Percentiles rank a stretch among this genome's conserved stretches.
These are phyloP conservation scores for Macrotyloma uniflorum DNA, from an alignment of 306 rosid species.

Conservation along the genomic window DNA sequence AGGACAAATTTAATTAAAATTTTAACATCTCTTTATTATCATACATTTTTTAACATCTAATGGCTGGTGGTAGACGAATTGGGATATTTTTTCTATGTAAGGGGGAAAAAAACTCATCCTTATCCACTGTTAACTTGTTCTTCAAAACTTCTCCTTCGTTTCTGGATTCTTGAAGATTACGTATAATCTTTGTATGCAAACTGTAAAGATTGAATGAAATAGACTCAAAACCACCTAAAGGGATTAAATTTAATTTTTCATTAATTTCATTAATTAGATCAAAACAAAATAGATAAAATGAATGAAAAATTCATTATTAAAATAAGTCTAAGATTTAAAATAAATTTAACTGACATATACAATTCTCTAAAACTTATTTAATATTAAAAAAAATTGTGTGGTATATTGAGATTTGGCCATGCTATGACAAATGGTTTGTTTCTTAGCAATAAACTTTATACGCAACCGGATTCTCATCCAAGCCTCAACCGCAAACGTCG, in stretches of 20 bases:
- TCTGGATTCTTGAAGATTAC: background rate
- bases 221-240: too few species aligned
- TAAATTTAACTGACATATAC: background rate
- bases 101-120: background rate
- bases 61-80: background rate
- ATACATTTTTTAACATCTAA: too few species aligned
- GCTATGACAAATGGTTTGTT: constrained; percentile 12
- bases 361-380: background rate
- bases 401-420: background rate
- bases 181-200: background rate
- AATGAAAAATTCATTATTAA: too few species aligned
- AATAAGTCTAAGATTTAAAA: too few species aligned
- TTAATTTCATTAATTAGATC: too few species aligned
- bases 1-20: too few species aligned
- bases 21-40: too few species aligned
- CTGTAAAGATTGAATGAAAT: background rate
- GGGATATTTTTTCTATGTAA: background rate
- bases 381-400: background rate
- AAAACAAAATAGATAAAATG: too few species aligned
- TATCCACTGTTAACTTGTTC: background rate
- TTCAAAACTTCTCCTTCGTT: background rate
- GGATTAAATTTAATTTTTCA: too few species aligned
- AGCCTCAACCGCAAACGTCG: constrained; percentile 40
- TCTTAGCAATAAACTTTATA: background rate
- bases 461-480: constrained; percentile 32